Percentiles rank a stretch among this genome's conserved stretches.
phyloP scores from a whole-genome alignment of 331 rosid species.

The Malus hybrid region DNA sequence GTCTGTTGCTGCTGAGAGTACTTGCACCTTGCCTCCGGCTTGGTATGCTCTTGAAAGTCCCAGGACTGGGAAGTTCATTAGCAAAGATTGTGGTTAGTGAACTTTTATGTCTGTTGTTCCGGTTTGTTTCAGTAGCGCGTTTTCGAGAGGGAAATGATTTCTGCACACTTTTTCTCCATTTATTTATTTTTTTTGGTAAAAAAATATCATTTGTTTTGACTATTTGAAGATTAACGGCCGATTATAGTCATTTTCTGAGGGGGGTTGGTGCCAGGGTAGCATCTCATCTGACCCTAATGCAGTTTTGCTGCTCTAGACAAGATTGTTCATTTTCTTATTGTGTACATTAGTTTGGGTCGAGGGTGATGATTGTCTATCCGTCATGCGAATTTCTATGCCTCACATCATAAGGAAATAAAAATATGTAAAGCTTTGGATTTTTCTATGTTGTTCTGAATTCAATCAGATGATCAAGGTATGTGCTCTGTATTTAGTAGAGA shows the following conservation, averaged over 20 bases:
- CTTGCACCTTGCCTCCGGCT: constrained; percentile 51
- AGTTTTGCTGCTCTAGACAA: not conserved
- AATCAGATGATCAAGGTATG: not conserved
- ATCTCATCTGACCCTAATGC: no score
- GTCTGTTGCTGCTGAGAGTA: constrained; percentile 38
- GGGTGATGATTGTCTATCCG: not conserved
- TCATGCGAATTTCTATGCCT: not conserved
- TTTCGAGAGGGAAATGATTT: not conserved
- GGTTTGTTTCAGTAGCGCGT: not conserved
- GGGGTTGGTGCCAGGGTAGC: no score
- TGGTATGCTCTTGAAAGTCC: constrained; percentile 58
- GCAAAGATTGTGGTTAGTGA: constrained; percentile 54
- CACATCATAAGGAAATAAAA: not conserved
- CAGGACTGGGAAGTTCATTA: constrained; percentile 38
- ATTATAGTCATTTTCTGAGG: no score
- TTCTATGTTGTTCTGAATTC: not conserved
- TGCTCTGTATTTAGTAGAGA: not conserved
- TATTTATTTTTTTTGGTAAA: no score
- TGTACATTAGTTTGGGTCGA: not conserved
- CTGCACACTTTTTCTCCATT: no score
- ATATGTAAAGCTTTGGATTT: not conserved
- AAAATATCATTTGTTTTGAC: no score
- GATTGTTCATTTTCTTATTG: not conserved
- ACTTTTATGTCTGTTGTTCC: not conserved
- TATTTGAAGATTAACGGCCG: no score